Evolutionary conservation across 768 basidiomycete genomes (phyloP).

Genomic region (Saitozyma podzolica): DNA sequence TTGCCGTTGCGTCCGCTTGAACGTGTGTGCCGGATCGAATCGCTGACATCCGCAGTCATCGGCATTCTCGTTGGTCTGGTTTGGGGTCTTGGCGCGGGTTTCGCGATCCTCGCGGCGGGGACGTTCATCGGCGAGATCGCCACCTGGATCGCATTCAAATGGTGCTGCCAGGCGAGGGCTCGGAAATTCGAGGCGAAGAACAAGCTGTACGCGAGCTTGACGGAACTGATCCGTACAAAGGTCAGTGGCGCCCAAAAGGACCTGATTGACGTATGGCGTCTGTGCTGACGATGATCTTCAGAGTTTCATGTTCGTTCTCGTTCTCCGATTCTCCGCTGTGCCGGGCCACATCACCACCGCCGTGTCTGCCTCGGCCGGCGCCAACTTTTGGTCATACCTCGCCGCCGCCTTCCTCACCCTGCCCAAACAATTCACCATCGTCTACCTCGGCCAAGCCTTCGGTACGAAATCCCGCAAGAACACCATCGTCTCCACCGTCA

Average conservation of each 20-base stretch:
- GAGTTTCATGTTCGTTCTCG: conserved; percentile 50
- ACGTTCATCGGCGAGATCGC: conserved; percentile 48
- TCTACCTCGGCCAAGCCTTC: conserved; percentile 47
- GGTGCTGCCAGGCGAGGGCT: conserved; percentile 45
- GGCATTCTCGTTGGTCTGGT: conserved; percentile 47
- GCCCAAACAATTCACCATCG: conserved; percentile 48
- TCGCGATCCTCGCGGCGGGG: conserved; percentile 46
- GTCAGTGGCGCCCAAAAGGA: conserved; percentile 9
- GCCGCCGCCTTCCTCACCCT: conserved; percentile 46
- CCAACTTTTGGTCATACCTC: conserved; percentile 44
- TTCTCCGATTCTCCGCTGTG: conserved; percentile 48
- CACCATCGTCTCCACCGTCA: conserved; percentile 39
- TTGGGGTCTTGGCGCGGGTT: conserved; percentile 41
- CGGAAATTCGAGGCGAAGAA: conserved; percentile 50
- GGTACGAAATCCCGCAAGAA: conserved; percentile 37
- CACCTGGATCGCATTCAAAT: conserved; percentile 48
- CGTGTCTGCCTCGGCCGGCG: conserved; percentile 47
- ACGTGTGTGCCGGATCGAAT: neutral
- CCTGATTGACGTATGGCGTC: too few species aligned
- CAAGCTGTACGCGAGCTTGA: conserved; percentile 46
- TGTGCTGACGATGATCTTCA: conserved; percentile 13
- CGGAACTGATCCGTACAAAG: conserved; percentile 47
- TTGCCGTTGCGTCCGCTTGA: neutral
- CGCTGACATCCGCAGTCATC: conserved; percentile 26
- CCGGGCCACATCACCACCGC: conserved; percentile 50